Evolutionary conservation across 2,329 filamentous ascomycete species (phyloP).

Genomic region (Alternaria sp.): DNA sequence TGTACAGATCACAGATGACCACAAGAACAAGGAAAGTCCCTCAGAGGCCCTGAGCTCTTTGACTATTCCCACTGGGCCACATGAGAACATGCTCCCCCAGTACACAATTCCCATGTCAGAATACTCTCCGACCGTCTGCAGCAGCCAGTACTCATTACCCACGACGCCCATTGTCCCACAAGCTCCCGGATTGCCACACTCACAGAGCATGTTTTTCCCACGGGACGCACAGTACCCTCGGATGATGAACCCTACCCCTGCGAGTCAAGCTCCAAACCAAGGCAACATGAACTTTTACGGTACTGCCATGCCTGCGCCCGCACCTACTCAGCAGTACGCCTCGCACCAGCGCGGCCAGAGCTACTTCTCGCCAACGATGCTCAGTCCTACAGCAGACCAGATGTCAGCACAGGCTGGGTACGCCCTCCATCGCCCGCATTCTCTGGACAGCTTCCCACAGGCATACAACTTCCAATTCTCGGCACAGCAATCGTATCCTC

Average conservation of each 20-base stretch:
- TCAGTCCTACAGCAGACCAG: constrained; percentile 30
- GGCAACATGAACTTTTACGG: constrained; percentile 17
- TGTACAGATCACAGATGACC: constrained; percentile 98
- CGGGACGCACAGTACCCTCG: constrained; percentile 22
- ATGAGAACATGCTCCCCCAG: constrained; percentile 23
- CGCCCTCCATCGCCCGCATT: constrained; percentile 32
- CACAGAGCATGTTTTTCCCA: constrained; percentile 27
- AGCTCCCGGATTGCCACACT: constrained; percentile 27
- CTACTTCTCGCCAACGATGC: constrained; percentile 27
- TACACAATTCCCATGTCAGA: constrained; percentile 27
- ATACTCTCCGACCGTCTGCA: constrained; percentile 29
- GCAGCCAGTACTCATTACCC: constrained; percentile 35
- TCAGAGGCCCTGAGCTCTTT: constrained; percentile 28
- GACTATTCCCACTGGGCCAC: constrained; percentile 20
- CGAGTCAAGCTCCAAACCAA: constrained; percentile 17
- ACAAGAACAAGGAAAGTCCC: constrained; percentile 69
- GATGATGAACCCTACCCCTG: constrained; percentile 12
- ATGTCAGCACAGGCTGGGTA: constrained; percentile 20
- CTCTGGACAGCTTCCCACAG: constrained; percentile 33
- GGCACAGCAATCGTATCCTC: constrained; percentile 27
- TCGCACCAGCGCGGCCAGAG: constrained; percentile 29
- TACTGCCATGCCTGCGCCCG: constrained; percentile 11
- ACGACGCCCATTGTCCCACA: constrained; percentile 32
- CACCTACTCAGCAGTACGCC: constrained; percentile 17
- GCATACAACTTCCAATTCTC: constrained; percentile 26